Conservation (phyloP, 768 basidiomycete species). For the Lentinula raphanica region DNA sequence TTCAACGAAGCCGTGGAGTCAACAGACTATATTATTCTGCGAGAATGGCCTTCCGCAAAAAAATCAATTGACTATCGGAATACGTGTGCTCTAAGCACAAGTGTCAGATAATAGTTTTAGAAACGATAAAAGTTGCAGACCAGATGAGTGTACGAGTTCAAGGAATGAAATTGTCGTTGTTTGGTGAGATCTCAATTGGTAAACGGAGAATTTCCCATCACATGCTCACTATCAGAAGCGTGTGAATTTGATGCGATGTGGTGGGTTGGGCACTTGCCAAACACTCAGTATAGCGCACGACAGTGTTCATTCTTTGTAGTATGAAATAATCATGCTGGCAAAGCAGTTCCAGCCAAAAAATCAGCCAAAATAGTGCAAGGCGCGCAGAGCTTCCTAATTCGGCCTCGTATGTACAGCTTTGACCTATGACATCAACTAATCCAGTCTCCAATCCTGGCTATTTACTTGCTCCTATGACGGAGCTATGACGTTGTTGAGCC, state of each 20-base stretch:
- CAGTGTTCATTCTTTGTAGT: too few relatives aligned
- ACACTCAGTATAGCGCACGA: too few relatives aligned
- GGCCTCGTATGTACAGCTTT: background rate
- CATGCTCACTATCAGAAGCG: background rate
- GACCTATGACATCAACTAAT: background rate
- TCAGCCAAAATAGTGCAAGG: too few relatives aligned
- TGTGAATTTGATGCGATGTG: background rate
- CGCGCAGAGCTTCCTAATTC: too few relatives aligned
- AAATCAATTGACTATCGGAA: background rate
- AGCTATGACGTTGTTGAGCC: background rate
- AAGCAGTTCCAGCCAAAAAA: too few relatives aligned
- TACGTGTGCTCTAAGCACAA: background rate
- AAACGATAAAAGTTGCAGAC: background rate
- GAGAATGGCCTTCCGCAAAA: background rate
- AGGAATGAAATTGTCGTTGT: constrained; percentile 1
- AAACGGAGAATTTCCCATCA: constrained; percentile 7
- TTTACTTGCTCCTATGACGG: background rate
- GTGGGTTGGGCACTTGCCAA: background rate
- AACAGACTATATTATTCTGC: too few relatives aligned
- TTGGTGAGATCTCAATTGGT: background rate
- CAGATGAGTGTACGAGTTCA: constrained; percentile 1
- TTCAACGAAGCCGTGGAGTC: background rate
- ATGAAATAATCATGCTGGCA: too few relatives aligned
- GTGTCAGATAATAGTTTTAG: background rate
- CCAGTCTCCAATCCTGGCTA: background rate